Base-by-base conservation (phyloP, 2,329 filamentous ascomycete species). In the Colletotrichum shisoi region DNA sequence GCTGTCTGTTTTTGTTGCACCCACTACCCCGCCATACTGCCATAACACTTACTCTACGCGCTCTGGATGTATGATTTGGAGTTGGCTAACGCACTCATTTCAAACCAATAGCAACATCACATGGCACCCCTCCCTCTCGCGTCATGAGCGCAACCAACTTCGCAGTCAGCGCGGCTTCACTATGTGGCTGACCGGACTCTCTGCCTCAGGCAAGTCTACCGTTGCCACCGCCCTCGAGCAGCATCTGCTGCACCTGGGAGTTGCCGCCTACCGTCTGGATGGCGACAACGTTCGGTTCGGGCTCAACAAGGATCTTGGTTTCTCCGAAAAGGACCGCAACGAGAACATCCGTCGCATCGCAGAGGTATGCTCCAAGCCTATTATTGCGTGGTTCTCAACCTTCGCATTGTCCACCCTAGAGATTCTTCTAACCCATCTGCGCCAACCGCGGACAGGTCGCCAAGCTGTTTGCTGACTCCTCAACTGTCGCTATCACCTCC, bases 221-320 rank as follows among this genome's bases (percentile, higher is more conserved):
- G 92, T 99, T 70, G 95, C 95, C 62, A 96, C 93, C 3, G 95
- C 95, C 17, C 91, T 99, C 46, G 95, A 99, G 84, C 94, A 97
- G 83, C 93, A 97, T 79, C 89, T 99, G 40, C 88, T 99, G 63
- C 93, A 96, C 79, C 85, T 92, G 12, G 91, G 90, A 49, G 83
- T 95, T 58, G 83, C 90, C 63, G 91, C 94, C 68, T 99, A 99
- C 86, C 89, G 95, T 60, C 89, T 99, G 37, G 95, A 99, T 80
- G 95, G 94, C 75, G 95, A 99, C 86, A 99, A 99, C 81, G 91
- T 99, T 72, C 94, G 95, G 69, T 97, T 98, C 82, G 95, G 95
- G 17, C 86, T 99, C 72, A 99, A 98, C 88, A 96, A 96, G 81
- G 94, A 98, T 82, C 87, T 99, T 12, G 94, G 94, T 17, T 99